A percentile compares a stretch with the other conserved stretches of the same genome.
These are phyloP conservation scores for Eremothecium gossypii DNA, from an alignment of 1,139 yeast species.

Conservation along the genomic window DNA sequence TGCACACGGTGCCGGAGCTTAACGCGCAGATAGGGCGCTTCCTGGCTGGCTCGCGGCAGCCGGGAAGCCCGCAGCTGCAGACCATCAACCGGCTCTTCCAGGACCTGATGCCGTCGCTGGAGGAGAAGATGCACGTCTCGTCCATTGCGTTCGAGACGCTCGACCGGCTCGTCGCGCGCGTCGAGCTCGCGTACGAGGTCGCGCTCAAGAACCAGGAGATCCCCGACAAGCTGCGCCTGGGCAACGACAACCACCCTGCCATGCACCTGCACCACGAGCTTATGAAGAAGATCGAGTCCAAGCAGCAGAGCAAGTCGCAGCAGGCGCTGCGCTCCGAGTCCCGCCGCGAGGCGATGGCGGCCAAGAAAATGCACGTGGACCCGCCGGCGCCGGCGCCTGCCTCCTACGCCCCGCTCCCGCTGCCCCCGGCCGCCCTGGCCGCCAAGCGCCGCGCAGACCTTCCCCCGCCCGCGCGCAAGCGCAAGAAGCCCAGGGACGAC, in stretches of 20 bases:
- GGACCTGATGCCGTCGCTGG: slow-evolving; percentile 85
- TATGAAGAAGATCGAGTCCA: slow-evolving; percentile 27
- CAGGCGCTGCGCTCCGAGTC: slow-evolving; percentile 72
- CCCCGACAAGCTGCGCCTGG: slow-evolving; percentile 50
- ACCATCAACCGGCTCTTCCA: slow-evolving; percentile 41
- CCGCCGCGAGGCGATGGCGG: slow-evolving; percentile 87
- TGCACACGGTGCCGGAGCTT: slow-evolving; percentile 60
- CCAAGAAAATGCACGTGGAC: slow-evolving; percentile 40
- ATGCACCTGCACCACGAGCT: slow-evolving; percentile 33
- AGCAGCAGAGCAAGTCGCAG: slow-evolving; percentile 39
- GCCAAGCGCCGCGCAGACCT: slow-evolving; percentile 5
- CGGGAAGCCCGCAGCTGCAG: slow-evolving; percentile 20
- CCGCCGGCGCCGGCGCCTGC: slow-evolving; percentile 8
- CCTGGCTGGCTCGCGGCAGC: slow-evolving; percentile 28
- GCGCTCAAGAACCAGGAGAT: slow-evolving; percentile 61
- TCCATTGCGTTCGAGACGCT: slow-evolving; percentile 80
- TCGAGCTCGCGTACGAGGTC: slow-evolving; percentile 73
- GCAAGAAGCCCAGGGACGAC: slow-evolving; percentile 13
- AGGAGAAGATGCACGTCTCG: slow-evolving; percentile 96
- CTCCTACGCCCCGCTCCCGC: slow-evolving; percentile 11
- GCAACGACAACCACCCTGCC: slow-evolving; percentile 88
- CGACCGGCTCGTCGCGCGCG: slow-evolving; percentile 55
- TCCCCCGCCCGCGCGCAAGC: slow-evolving; percentile 8
- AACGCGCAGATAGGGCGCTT: slow-evolving; percentile 50
- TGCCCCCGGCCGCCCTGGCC: slow-evolving; percentile 15